These are phyloP conservation scores for Starmerella lactis-condensi DNA, from an alignment of 805 yeast species.

Conservation along the genomic window DNA sequence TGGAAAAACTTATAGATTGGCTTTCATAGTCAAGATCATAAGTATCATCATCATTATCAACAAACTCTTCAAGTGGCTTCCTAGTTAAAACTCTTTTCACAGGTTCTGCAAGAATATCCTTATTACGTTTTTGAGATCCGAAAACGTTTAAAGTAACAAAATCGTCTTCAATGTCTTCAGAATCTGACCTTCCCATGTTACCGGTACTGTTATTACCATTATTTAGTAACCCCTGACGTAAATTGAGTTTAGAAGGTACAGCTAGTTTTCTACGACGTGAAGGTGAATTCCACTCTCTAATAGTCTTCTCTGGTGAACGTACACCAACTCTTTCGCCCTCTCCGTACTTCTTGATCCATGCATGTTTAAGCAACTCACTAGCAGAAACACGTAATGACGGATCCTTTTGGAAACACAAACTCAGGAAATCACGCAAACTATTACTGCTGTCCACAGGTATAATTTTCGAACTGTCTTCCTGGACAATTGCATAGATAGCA, in stretches of 20 bases:
- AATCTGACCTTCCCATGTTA: slow-evolving; percentile 3
- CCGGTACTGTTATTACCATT: neutral
- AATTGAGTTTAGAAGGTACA: slow-evolving; percentile 14
- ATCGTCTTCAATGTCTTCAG: slow-evolving; percentile 9
- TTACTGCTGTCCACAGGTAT: slow-evolving; percentile 34
- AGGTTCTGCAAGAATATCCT: too few relatives aligned
- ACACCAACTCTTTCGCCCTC: neutral
- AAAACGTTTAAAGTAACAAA: slow-evolving; percentile 5
- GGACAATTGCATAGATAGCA: slow-evolving; percentile 66
- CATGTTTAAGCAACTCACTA: slow-evolving; percentile 34
- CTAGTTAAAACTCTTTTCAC: too few relatives aligned
- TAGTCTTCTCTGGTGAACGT: slow-evolving; percentile 19
- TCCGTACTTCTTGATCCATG: slow-evolving; percentile 33
- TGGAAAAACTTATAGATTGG: too few relatives aligned
- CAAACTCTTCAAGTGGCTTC: neutral
- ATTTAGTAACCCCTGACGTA: slow-evolving; percentile 4
- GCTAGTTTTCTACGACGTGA: slow-evolving; percentile 10
- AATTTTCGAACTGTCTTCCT: slow-evolving; percentile 40
- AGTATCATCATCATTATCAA: neutral
- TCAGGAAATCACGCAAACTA: slow-evolving; percentile 37
- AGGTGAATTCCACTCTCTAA: slow-evolving; percentile 19
- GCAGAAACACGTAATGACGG: slow-evolving; percentile 44
- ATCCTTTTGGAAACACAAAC: slow-evolving; percentile 53
- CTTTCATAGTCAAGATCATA: slow-evolving; percentile 9
- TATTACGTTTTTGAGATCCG: neutral